Evolutionary conservation across 768 basidiomycete genomes (phyloP).

Genomic region (Leccinum variicolor): DNA sequence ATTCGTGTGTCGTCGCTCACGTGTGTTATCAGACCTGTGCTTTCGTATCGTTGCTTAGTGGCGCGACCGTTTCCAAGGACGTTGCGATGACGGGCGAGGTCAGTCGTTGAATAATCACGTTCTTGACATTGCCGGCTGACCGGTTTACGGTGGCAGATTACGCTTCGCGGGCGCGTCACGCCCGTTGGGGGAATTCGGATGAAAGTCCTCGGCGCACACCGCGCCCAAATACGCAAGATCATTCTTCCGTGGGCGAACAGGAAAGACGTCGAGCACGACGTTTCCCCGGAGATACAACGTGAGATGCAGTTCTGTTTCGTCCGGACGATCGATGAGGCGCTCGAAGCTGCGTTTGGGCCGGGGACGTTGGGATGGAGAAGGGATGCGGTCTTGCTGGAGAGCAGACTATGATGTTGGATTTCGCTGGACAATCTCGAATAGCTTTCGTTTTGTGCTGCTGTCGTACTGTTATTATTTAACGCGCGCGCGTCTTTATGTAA

Average conservation of each 20-base stretch:
- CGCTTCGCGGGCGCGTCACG: constrained; percentile 75
- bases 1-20: constrained; percentile 2
- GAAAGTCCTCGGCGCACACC: constrained; percentile 86
- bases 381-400: constrained; percentile 48
- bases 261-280: constrained; percentile 86
- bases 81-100: constrained; percentile 92
- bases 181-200: constrained; percentile 92
- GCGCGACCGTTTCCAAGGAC: constrained; percentile 65
- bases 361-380: constrained; percentile 64
- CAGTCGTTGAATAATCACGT: constrained; percentile 6
- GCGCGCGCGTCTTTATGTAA: background rate
- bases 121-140: background rate
- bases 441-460: background rate
- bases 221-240: constrained; percentile 78
- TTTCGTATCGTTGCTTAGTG: constrained; percentile 80
- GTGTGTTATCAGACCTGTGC: constrained; percentile 60
- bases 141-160: constrained; percentile 48
- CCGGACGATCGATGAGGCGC: constrained; percentile 70
- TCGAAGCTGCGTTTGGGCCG: constrained; percentile 81
- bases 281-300: constrained; percentile 65
- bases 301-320: constrained; percentile 85
- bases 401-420: constrained; percentile 43
- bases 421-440: background rate
- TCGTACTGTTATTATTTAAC: background rate
- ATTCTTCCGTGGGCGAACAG: constrained; percentile 82